Base-by-base conservation (phyloP, 805 yeast genomes). In the Blastobotrys americana region DNA sequence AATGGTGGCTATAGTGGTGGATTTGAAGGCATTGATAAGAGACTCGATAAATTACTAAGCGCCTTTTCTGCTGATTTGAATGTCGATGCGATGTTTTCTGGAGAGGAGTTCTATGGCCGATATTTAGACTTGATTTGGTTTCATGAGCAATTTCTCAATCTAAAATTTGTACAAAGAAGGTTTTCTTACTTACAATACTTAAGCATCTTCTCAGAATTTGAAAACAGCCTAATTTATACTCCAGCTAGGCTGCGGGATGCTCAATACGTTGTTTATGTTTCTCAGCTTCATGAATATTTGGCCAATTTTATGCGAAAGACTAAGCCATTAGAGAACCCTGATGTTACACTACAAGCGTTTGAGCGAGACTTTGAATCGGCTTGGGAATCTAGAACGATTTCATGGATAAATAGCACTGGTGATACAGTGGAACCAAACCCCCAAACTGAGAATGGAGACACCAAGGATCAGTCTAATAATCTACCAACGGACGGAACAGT, bases 101-200 rank as follows among this genome's bases (percentile, higher is more conserved):
- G 73, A 3, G 77, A 72, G 23, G 96, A 88, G 58, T 61, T 63
- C 27, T 74, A 71, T 55, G 96, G 96, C 0, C 73, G 72, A 49
- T 76, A 60, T 50, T 51, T 88, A 16, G 90, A 86, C 49, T 64
- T 86, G 43, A 57, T 68, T 3, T 57, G 57, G 3, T 66, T 71
- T 39, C 82, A 79, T 60, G 75, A 73, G 23, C 52, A 54, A 23
- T 83, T 81, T 77, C 58, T 80, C 33, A 71, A 74, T 43, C 63
- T 77, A 4, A 65, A 60, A 34, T 64, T 65, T 37, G 55, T 65
- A 1, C 56, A 58, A 17, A 62, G 71, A 8, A 39, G 38, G 13
- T 40, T 65, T 25, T 56, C 70, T 3, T 80, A 82, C 51, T 55
- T 70, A 6, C 73, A 74, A 48, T 85, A 75, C 55, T 55, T 84